These are phyloP conservation scores for Torrubiellomyces zombiae DNA, from an alignment of 2,329 filamentous ascomycete genomes.

Conservation along the genomic window DNA sequence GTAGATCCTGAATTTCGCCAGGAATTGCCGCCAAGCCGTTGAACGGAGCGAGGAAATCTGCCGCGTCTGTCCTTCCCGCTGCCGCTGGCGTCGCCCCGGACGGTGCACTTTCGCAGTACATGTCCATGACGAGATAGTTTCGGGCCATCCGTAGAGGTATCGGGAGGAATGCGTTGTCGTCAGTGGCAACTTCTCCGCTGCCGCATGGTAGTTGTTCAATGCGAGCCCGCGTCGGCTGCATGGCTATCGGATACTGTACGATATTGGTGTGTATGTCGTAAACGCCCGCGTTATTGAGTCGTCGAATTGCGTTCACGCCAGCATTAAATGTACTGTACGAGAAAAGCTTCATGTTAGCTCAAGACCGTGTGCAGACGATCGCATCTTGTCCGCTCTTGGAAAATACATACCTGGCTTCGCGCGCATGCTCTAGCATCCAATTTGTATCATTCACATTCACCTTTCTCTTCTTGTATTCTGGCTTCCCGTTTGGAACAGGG, in stretches of 20 bases:
- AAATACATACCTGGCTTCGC: conserved; percentile 61
- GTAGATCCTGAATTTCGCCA: conserved; percentile 46
- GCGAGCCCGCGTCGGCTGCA: conserved; percentile 76
- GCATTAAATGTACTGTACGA: conserved; percentile 78
- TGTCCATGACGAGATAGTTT: conserved; percentile 41
- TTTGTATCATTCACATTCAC: conserved; percentile 85
- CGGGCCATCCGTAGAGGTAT: conserved; percentile 32
- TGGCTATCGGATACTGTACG: conserved; percentile 73
- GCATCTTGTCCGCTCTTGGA: conserved; percentile 1
- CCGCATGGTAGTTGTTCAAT: conserved; percentile 53
- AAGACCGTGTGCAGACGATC: too few relatives aligned
- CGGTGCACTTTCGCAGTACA: conserved; percentile 33
- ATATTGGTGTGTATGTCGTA: conserved; percentile 92
- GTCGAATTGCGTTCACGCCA: conserved; percentile 50
- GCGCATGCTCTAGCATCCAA: conserved; percentile 91
- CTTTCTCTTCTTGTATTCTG: conserved; percentile 66
- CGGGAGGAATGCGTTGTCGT: conserved; percentile 25
- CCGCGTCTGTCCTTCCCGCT: conserved; percentile 25
- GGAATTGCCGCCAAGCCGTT: conserved; percentile 47
- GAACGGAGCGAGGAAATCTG: conserved; percentile 33
- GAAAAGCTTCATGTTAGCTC: not conserved
- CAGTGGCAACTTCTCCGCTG: conserved; percentile 12
- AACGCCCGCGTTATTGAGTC: conserved; percentile 53
- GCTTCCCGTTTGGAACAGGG: conserved; percentile 60
- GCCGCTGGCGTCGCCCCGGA: conserved; percentile 27